A percentile compares a stretch with the other conserved stretches of the same genome.
Conservation (phyloP, 352 stramenopile species). For the Phytophthora pluvialis region DNA sequence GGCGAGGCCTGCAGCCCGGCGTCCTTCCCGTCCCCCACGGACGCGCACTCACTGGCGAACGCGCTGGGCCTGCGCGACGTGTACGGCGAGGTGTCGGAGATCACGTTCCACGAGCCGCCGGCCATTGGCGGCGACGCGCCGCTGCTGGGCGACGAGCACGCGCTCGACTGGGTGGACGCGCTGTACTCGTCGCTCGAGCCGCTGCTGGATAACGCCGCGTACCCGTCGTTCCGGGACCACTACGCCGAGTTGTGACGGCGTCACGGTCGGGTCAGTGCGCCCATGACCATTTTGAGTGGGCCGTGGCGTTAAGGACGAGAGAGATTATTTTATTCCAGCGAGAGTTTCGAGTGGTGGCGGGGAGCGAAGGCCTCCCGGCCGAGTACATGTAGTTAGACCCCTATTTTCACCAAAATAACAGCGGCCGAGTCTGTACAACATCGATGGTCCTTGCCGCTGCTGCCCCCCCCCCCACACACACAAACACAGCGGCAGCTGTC, state of each 20-base stretch:
- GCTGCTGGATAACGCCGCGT: constrained; percentile 21
- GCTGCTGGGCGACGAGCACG: constrained; percentile 30
- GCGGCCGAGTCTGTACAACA: too few relatives aligned
- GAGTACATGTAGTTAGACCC: not conserved
- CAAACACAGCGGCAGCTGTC: too few relatives aligned
- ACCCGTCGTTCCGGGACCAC: constrained; percentile 37
- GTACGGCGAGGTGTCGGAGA: constrained; percentile 39
- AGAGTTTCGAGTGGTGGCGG: not conserved
- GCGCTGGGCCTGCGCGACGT: constrained; percentile 30
- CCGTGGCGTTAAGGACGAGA: not conserved
- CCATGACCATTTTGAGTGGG: constrained; percentile 27
- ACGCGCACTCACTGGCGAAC: constrained; percentile 34
- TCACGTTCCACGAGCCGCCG: constrained; percentile 26
- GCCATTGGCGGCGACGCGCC: not conserved
- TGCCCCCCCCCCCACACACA: too few relatives aligned
- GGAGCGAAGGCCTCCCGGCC: not conserved
- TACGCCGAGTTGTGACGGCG: constrained; percentile 31
- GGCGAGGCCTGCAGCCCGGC: constrained; percentile 5
- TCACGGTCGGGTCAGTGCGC: not conserved
- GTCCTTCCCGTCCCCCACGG: constrained; percentile 52
- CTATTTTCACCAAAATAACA: not conserved
- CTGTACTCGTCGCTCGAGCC: constrained; percentile 57
- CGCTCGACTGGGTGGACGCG: constrained; percentile 59
- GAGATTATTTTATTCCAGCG: constrained; percentile 31
- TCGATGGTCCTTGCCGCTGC: too few relatives aligned